Base-by-base conservation (phyloP, 768 basidiomycete genomes). In the Xerocomus potaroensis region DNA sequence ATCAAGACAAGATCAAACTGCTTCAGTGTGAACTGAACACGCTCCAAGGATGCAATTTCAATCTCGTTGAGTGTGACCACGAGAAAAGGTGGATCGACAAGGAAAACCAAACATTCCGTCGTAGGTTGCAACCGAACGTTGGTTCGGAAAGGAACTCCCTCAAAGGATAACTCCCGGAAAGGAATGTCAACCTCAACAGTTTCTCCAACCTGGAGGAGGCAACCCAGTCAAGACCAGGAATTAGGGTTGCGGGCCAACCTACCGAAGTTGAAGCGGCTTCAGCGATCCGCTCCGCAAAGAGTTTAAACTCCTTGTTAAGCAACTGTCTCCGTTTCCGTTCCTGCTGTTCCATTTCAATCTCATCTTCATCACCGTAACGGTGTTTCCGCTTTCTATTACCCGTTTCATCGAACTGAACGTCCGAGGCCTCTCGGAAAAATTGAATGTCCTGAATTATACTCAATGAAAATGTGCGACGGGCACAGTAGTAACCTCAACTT, bases 1-100 rank as follows among this genome's bases (percentile, higher is more conserved):
- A 99, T 85, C 37, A 98, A 78, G n/a, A 96, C 88, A 59, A 98
- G 76, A 75, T 98, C 96, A 58, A 99, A 99, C 57, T 98, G 94
- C 67, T 91, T 95, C 52, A 98, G 69, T 6, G 88, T 86, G 62
- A 95, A 98, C 64, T 96, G 92, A 4, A 98, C 94, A 64, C 96
- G 86, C 66, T 99, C 96, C 57, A 99, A 67, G 19, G 95, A 97
- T 2, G 92, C 95, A 43, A 98, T 87, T 67, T 99, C 96, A 54
- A 98, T 93, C 54, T 99, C 96, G 47, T 79, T 74, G 29, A 99
- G 76, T 0, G 95, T 97, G 46, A 97, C 87, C 33, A 97, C 94
- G 35, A 95, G 79, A 81, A 96, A 96, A 1, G 96, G 96, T 7
- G 87, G 84, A 43, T 99, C 96, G 1, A 92, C 87, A 18, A 98